phyloP scores from a whole-genome alignment of 75 land plant species.

The Isoetes taiwanensis region DNA sequence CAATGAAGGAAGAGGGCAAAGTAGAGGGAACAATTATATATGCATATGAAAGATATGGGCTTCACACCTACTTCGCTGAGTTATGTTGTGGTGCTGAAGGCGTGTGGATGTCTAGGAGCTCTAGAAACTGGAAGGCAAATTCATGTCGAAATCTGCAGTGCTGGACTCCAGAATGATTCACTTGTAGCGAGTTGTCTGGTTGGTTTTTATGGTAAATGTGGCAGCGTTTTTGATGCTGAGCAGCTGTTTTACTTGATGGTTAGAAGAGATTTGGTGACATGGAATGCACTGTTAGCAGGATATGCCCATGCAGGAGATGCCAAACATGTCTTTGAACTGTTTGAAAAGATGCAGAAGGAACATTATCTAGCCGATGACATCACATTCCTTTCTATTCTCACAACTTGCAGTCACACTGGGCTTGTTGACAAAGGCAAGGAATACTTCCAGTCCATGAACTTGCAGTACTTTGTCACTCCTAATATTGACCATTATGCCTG shows the following conservation, averaged over 20 bases:
- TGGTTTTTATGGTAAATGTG: background rate
- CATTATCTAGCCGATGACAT: conserved; percentile 20
- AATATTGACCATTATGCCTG: conserved; percentile 25
- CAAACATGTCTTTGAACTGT: no score
- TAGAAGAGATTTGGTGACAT: conserved; percentile 18
- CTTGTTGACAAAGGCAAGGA: conserved; percentile 20
- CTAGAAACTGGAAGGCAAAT: conserved; percentile 17
- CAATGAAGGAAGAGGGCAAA: no score
- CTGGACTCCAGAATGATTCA: no score
- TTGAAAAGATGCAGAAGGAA: conserved; percentile 16
- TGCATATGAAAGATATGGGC: no score
- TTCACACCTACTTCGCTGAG: no score
- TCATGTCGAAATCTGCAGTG: conserved; percentile 21
- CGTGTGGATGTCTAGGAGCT: conserved; percentile 1
- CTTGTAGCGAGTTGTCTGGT: background rate
- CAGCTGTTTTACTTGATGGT: no score
- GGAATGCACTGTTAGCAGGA: conserved; percentile 31
- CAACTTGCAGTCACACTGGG: conserved; percentile 31
- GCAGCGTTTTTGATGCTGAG: background rate
- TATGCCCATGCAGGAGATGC: no score
- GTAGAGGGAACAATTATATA: no score
- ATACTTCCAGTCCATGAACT: conserved; percentile 14
- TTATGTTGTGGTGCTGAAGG: conserved; percentile 33
- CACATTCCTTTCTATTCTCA: conserved; percentile 23
- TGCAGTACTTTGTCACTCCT: conserved; percentile 11